These are phyloP conservation scores for Juncus effusus DNA, from an alignment of 176 grass and related monocot genomes.

Conservation along the genomic window DNA sequence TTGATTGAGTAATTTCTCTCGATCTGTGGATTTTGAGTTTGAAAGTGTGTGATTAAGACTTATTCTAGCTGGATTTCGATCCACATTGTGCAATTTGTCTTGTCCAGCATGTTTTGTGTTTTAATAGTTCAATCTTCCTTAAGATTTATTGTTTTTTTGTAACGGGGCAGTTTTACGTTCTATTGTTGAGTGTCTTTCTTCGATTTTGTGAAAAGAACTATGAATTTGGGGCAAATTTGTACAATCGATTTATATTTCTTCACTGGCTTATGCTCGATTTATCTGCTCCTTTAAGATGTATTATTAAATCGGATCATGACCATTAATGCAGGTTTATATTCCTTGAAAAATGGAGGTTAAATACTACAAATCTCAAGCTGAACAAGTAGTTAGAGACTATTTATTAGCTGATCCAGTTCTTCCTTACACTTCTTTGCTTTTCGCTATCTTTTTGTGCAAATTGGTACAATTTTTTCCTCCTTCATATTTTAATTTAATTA, in stretches of 20 bases:
- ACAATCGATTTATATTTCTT: constrained; percentile 1
- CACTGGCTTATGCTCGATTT: neutral
- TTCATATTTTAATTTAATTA: constrained; percentile 13
- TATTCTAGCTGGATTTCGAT: constrained; percentile 8
- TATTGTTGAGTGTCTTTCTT: neutral
- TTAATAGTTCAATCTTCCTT: neutral
- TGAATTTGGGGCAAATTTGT: constrained; percentile 6
- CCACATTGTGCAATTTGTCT: neutral
- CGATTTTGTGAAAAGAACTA: neutral
- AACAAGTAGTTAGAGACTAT: constrained; percentile 77
- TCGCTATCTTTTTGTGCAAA: constrained; percentile 90
- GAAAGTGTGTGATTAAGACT: neutral
- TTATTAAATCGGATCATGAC: neutral
- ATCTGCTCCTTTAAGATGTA: neutral
- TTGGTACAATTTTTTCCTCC: constrained; percentile 48
- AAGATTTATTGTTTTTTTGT: neutral
- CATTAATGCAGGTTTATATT: constrained; percentile 30
- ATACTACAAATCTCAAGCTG: constrained; percentile 64
- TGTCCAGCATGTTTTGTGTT: neutral
- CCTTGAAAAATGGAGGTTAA: constrained; percentile 52
- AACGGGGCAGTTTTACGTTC: neutral
- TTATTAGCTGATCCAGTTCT: constrained; percentile 81
- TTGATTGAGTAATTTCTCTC: constrained; percentile 3
- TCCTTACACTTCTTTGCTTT: constrained; percentile 66
- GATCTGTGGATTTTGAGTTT: constrained; percentile 11